Percentiles rank a stretch among this genome's conserved stretches.
These are phyloP conservation scores for Lentithecium fluviatile DNA, from an alignment of 495 filamentous ascomycete genomes.

Conservation along the genomic window DNA sequence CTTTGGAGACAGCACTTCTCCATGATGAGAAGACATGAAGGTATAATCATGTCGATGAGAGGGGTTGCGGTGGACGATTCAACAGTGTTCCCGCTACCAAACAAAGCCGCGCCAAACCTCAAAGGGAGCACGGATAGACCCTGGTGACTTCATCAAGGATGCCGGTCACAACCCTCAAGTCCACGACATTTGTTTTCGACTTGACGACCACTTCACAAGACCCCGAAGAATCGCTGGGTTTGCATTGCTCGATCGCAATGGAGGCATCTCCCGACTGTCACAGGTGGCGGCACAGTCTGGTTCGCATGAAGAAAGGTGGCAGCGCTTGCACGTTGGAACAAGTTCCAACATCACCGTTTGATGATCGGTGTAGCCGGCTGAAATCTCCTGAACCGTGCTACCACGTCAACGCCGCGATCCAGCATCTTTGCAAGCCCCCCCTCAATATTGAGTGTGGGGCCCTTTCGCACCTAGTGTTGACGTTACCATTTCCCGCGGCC, in stretches of 20 bases:
- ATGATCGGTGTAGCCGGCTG: slow-evolving; percentile 24
- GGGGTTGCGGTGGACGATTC: neutral
- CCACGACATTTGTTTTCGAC: neutral
- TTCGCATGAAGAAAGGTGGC: neutral
- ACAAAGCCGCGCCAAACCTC: neutral
- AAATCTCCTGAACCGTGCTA: slow-evolving; percentile 9
- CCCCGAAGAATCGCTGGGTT: no score
- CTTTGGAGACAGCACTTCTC: neutral
- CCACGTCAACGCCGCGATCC: neutral
- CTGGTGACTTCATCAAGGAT: slow-evolving; percentile 6
- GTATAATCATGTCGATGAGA: neutral
- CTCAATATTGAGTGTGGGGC: neutral
- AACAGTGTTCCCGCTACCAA: slow-evolving; percentile 16
- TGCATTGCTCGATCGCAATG: no score
- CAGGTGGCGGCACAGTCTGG: no score
- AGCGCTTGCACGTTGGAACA: neutral
- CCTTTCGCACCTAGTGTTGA: no score
- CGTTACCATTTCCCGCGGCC: no score
- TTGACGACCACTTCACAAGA: neutral
- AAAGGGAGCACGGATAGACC: slow-evolving; percentile 10
- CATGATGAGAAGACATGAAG: neutral
- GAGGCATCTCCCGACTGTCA: no score
- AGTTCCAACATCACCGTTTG: neutral
- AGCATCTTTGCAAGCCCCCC: neutral
- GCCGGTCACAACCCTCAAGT: neutral